Percentiles rank a stretch among this genome's conserved stretches.
Evolutionary conservation across 768 basidiomycete genomes (phyloP).

Genomic region (Gloeopeniophorella convolvens): DNA sequence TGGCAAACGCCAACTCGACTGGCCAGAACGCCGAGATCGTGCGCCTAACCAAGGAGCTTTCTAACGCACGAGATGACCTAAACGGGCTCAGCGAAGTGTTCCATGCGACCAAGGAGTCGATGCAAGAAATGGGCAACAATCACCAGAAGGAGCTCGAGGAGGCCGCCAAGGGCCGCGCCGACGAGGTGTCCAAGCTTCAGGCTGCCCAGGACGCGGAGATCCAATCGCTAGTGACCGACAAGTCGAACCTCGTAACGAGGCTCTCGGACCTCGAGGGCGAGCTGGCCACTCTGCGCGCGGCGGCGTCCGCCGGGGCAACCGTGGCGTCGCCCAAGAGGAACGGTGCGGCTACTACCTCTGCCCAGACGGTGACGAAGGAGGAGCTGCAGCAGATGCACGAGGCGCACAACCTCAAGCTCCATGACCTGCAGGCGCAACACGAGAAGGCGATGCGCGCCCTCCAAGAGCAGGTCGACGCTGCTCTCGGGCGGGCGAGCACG

Average conservation of each 20-base stretch:
- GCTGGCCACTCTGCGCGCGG: conserved; percentile 55
- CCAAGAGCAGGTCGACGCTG: conserved; percentile 50
- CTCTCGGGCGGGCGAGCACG: conserved; percentile 43
- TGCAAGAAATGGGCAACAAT: conserved; percentile 61
- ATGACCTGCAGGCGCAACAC: conserved; percentile 65
- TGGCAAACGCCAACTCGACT: conserved; percentile 29
- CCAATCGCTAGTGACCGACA: conserved; percentile 46
- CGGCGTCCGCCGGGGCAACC: conserved; percentile 38
- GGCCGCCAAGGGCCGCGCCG: conserved; percentile 59
- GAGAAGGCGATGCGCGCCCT: conserved; percentile 49
- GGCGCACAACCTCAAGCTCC: conserved; percentile 76
- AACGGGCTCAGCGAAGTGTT: conserved; percentile 59
- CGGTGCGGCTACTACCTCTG: conserved; percentile 37
- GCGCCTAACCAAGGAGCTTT: conserved; percentile 52
- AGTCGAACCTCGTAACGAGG: conserved; percentile 51
- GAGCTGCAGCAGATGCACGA: conserved; percentile 74
- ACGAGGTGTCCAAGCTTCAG: conserved; percentile 61
- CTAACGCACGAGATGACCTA: conserved; percentile 63
- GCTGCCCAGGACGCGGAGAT: conserved; percentile 57
- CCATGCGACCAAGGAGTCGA: conserved; percentile 60
- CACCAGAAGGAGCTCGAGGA: conserved; percentile 73
- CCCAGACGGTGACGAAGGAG: conserved; percentile 57
- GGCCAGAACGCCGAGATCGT: conserved; percentile 51
- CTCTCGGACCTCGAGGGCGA: conserved; percentile 79
- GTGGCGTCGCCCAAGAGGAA: conserved; percentile 50